Evolutionary conservation across 371 early-diverging fungal species (phyloP).

Genomic region (Fennellomyces sp.): DNA sequence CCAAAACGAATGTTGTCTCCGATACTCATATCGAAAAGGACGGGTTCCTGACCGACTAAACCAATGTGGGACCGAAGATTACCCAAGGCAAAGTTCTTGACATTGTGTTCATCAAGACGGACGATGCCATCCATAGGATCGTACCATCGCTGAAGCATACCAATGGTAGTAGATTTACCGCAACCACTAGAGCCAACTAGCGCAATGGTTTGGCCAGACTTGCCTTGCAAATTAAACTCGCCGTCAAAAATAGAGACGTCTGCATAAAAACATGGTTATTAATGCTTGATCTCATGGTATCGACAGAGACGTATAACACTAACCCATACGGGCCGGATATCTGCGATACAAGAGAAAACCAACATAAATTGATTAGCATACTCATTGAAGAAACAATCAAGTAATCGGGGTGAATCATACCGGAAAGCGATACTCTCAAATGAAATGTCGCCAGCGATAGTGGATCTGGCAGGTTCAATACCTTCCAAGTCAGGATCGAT

Average conservation of each 20-base stretch:
- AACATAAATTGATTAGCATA: too few relatives aligned
- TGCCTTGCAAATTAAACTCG: slow-evolving; percentile 66
- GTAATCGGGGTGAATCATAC: slow-evolving; percentile 87
- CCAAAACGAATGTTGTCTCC: slow-evolving; percentile 76
- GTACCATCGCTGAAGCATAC: too few relatives aligned
- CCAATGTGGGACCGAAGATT: slow-evolving; percentile 75
- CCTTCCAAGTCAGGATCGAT: too few relatives aligned
- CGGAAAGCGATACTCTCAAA: slow-evolving; percentile 69
- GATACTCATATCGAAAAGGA: slow-evolving; percentile 75
- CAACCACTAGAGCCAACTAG: slow-evolving; percentile 86
- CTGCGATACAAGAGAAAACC: too few relatives aligned
- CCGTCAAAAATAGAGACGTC: slow-evolving; percentile 78
- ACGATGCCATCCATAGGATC: too few relatives aligned
- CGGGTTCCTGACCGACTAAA: slow-evolving; percentile 88
- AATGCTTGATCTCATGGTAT: too few relatives aligned
- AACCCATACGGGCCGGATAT: too few relatives aligned
- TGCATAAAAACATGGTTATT: too few relatives aligned
- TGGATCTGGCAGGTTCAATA: slow-evolving; percentile 41
- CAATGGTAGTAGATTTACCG: too few relatives aligned
- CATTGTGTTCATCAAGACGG: slow-evolving; percentile 65
- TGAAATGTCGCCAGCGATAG: slow-evolving; percentile 53
- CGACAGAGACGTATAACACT: too few relatives aligned
- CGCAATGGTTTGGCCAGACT: slow-evolving; percentile 80
- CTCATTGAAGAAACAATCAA: too few relatives aligned
- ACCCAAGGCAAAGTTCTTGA: slow-evolving; percentile 58